Base-by-base conservation (phyloP, 1,139 yeast species). In the Debaryomyces nepalensis region DNA sequence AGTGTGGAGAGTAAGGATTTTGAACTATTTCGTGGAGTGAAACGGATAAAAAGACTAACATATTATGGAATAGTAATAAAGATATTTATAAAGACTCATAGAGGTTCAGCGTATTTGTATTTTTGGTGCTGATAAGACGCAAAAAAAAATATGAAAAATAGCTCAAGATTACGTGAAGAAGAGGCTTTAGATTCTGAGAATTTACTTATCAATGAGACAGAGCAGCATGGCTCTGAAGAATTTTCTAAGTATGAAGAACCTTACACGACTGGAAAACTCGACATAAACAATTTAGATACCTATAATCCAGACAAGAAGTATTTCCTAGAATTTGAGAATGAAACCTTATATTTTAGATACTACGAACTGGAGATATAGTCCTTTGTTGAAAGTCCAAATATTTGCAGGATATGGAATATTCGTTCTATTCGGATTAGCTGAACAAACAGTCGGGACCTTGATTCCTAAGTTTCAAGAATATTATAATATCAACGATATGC, bases 391-490 rank as follows among this genome's bases (percentile, higher is more conserved):
- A 47, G 27, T 55, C 5, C 85, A 81, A 55, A 64, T 81, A 15
- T 1, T 64, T 0, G 54, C 72, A 0, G 58, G 73, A 0, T 75
- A 66, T 45, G 26, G 59, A 3, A 58, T 71, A 1, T 74, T 79
- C 50, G 56, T 67, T 2, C 50, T 77, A 4, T 63, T 78, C 45
- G 87, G 87, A 0, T 53, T 80, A n/a, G 68, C 74, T 2, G 86
- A 81, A 46, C 85, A 80, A 54, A 68, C 82, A 0, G 63, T 79
- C 10, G 86, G 86, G 0, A 70, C 85, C 0, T 57, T 81, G 34
- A 65, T 81, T 39, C 83, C 84, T 1, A 63, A 70, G 32, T 50
- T 81, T 21, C 73, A 79, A 42, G 57, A 56, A 3, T 56, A 73
- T 36, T 81, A 79, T 50, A 23, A 63, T 0, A 68, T 80, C 4